Evolutionary conservation across 352 stramenopile genomes (phyloP), one percentile per base, ranked within the genome.

Genomic region (Pythium biforme): DNA sequence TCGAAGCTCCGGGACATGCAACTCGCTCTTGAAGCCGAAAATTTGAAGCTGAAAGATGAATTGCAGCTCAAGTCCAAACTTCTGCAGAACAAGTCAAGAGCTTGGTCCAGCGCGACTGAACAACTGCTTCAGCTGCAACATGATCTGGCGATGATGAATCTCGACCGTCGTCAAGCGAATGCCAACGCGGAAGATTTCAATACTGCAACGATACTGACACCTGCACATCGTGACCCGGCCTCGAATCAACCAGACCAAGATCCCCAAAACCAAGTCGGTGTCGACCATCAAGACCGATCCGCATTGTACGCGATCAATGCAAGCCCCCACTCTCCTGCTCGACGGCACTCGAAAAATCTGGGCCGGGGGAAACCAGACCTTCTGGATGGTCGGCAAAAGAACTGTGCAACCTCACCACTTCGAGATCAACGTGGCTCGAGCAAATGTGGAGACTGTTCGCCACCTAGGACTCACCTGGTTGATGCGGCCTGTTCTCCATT

Each of bases 31-130:
- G 81, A 91, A 61, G 83, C 79, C 0, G 86, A 94, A 41, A 94
- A 93, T 29, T 37, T 81, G 47, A 72, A 81, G 0, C 70, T 94
- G 10, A 89, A 88, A 65, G 80, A 77, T 12, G 86, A 94, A 41
- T 55, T 94, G 27, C 73, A 91, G 33, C 72, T 93, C 49, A 94
- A 94, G 64, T 90, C 81, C 10, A 88, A 91, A 62, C 62, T 94
- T 20, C 55, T 94, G 19, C 79, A 86, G 33, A 94, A 94, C 55
- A 94, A 94, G 52, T 92, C 83, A 3, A 83, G 81, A 41, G 86
- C 83, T 11, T 94, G 83, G 86, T 92, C 86, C 0, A 87, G 64
- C 33, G 86, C 86, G 8, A 94, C 82, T 0, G 77, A 90, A 26
- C 80, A 91, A 49, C 69, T 94, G 19, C 59, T 92, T 4, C 79